These are phyloP conservation scores for Penicillium dipodomyicola DNA, from an alignment of 495 filamentous ascomycete species.

Conservation along the genomic window DNA sequence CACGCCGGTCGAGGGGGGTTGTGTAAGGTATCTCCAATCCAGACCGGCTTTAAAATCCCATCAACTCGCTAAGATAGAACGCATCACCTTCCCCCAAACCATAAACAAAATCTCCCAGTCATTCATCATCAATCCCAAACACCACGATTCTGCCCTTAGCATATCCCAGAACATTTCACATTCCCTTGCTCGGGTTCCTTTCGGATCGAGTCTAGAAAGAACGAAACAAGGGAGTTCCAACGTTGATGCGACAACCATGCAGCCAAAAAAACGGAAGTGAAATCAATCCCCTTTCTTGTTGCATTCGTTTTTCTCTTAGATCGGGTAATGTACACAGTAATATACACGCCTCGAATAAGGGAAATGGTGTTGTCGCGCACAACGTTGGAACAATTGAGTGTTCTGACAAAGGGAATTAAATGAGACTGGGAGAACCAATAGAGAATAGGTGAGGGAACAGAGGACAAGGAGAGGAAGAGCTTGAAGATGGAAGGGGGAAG, in stretches of 20 bases:
- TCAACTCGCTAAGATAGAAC: constrained; percentile 28
- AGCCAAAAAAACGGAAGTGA: constrained; percentile 1
- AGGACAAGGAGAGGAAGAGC: constrained; percentile 30
- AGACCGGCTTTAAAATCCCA: constrained; percentile 35
- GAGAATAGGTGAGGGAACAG: constrained; percentile 12
- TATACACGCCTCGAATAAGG: constrained; percentile 45
- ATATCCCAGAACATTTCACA: neutral
- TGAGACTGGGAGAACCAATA: constrained; percentile 18
- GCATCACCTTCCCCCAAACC: neutral
- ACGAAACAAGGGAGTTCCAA: neutral
- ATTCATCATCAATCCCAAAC: neutral
- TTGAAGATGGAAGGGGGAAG: constrained; percentile 25
- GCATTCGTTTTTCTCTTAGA: constrained; percentile 34
- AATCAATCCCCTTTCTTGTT: constrained; percentile 33
- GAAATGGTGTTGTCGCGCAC: constrained; percentile 34
- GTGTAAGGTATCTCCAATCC: constrained; percentile 19
- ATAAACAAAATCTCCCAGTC: neutral
- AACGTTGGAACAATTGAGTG: constrained; percentile 30
- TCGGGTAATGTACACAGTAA: constrained; percentile 52
- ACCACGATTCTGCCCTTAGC: neutral
- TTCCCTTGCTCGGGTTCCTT: constrained; percentile 12
- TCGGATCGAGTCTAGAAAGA: constrained; percentile 15
- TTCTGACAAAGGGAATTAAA: constrained; percentile 36
- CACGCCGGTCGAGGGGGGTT: constrained; percentile 33
- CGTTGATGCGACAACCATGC: constrained; percentile 3